Evolutionary conservation across 2,329 filamentous ascomycete species (phyloP), one percentile per base, ranked within the genome.

Genomic region (Alternaria atra): DNA sequence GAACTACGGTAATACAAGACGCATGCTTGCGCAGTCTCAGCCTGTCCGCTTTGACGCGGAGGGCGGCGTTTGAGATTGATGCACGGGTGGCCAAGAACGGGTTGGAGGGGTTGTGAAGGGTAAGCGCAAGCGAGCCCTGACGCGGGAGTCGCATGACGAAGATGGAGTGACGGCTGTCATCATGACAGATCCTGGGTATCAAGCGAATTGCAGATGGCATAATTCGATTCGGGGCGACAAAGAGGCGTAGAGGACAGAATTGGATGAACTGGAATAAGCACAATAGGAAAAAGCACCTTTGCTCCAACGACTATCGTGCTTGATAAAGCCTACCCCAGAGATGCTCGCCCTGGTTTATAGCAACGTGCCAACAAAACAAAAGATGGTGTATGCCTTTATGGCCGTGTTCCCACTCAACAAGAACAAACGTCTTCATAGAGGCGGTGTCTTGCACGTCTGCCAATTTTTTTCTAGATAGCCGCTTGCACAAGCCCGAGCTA

Each of bases 51-150:
- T 35, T 53, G 52, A 56, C 48, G 57, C 60, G 32, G 43, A 23
- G 60, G 48, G 44, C 30, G 42, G 60, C 29, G 60, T 63, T 63
- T 63, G 60, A 63, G 60, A 54, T 63, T 60, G 48, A 63, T 54
- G 57, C 52, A 56, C 37, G 57, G 13, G 50, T 37, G 52, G 60
- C 40, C 44, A 25, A 32, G 43, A 35, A 48, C 32, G 52, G 42
- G 23, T 15, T 32, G 52, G 52, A 48, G 46, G 46, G 46, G 32
- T 35, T 6, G 46, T 50, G 32, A 15, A 35, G 46, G 46, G 46
- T 50, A 50, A 50, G 46, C 32, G 46, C 32, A 50, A 50, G 46
- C 46, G 46, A 50, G 46, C 20, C 30, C 46, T 25, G 32, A 23
- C 30, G 40, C 40, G 34, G 27, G 35, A 35, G 29, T 48, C 55